Evolutionary conservation across 2,329 filamentous ascomycete genomes (phyloP).

Genomic region (Colletotrichum sp.): DNA sequence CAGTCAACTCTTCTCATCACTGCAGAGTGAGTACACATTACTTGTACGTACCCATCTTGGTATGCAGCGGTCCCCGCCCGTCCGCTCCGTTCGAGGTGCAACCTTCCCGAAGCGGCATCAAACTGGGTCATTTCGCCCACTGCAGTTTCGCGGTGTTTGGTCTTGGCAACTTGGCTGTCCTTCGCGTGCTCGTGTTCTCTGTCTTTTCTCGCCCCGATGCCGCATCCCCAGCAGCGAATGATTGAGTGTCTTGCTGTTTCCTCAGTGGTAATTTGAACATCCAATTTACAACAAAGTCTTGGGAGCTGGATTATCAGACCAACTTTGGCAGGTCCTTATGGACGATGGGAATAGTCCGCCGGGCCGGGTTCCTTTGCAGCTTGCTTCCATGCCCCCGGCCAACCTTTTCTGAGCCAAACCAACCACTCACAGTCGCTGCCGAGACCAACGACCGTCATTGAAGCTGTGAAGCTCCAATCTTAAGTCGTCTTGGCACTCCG

Average conservation of each 20-base stretch:
- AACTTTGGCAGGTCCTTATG: constrained; percentile 13
- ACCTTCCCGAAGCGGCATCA: constrained; percentile 16
- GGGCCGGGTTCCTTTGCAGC: not conserved
- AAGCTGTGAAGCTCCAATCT: constrained; percentile 2
- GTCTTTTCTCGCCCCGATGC: not conserved
- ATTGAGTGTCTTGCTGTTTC: not conserved
- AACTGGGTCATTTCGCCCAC: not conserved
- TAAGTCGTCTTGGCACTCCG: not conserved
- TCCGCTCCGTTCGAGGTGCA: constrained; percentile 3
- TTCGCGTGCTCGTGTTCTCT: not conserved
- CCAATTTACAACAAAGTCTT: not conserved
- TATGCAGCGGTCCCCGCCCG: not conserved
- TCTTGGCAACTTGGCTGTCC: constrained; percentile 4
- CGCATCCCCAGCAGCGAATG: not conserved
- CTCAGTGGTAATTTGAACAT: not conserved
- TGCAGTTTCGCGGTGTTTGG: not conserved
- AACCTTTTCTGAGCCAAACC: not conserved
- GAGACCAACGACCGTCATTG: not conserved
- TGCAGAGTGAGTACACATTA: not conserved
- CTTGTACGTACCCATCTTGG: not conserved
- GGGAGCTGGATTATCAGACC: not conserved
- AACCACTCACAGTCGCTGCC: constrained; percentile 6
- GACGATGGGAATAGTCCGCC: not conserved
- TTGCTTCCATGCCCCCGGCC: not conserved
- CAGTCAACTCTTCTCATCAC: not conserved